Percentiles rank a stretch among this genome's conserved stretches.
These are phyloP conservation scores for Stagonosporopsis tanaceti DNA, from an alignment of 2,329 filamentous ascomycete genomes.

Conservation along the genomic window DNA sequence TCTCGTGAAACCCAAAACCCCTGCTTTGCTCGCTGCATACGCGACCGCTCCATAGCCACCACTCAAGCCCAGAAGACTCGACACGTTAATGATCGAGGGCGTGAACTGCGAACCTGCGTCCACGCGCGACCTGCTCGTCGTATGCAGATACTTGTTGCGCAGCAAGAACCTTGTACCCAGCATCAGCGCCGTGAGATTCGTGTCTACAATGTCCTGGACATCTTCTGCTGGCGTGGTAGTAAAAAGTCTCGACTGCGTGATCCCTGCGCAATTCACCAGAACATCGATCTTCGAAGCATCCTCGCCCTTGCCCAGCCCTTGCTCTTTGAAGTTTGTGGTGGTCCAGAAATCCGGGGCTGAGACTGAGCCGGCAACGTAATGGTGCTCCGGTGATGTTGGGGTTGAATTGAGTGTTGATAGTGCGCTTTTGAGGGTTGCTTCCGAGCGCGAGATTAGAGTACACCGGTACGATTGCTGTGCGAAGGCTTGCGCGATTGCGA, in stretches of 20 bases:
- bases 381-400: slow-evolving; percentile 24
- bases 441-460: slow-evolving; percentile 44
- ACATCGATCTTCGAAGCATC: slow-evolving; percentile 50
- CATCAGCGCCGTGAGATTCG: slow-evolving; percentile 75
- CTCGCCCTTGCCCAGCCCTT: slow-evolving; percentile 1
- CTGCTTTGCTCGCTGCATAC: slow-evolving; percentile 83
- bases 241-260: slow-evolving; percentile 72
- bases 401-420: slow-evolving; percentile 26
- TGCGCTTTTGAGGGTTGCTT: slow-evolving; percentile 32
- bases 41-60: slow-evolving; percentile 74
- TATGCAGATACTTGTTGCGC: slow-evolving; percentile 34
- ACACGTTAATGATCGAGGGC: slow-evolving; percentile 78
- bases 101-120: slow-evolving; percentile 46
- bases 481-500: slow-evolving; percentile 47
- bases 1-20: slow-evolving; percentile 75
- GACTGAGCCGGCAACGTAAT: slow-evolving; percentile 41
- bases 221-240: slow-evolving; percentile 59
- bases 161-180: slow-evolving; percentile 65
- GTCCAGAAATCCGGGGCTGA: slow-evolving; percentile 37
- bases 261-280: slow-evolving; percentile 81
- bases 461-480: slow-evolving; percentile 39
- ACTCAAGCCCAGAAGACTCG: slow-evolving; percentile 75
- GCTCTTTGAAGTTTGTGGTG: slow-evolving; percentile 15
- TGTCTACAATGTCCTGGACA: slow-evolving; percentile 68
- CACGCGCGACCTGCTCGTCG: slow-evolving; percentile 7